These are phyloP conservation scores for Trametes hirsuta DNA, from an alignment of 1,284 basidiomycete genomes.

Conservation along the genomic window DNA sequence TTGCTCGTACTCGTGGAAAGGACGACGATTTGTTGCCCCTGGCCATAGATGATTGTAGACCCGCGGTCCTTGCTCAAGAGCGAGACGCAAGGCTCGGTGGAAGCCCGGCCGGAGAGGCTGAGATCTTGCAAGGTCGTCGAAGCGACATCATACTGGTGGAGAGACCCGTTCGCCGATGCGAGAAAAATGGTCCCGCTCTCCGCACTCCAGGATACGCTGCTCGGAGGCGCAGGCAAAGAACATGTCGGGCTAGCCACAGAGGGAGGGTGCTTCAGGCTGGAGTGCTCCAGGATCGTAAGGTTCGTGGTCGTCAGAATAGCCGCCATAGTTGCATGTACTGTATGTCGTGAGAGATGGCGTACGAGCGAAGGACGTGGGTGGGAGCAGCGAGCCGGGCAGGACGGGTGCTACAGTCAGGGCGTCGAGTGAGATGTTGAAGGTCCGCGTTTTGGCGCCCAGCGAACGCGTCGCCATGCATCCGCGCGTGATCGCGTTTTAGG, in stretches of 20 bases:
- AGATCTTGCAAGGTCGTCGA: conserved; percentile 43
- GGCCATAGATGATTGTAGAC: conserved; percentile 49
- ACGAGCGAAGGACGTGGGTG: not conserved
- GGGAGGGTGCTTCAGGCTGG: conserved; percentile 47
- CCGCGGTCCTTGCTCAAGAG: conserved; percentile 51
- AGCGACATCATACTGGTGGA: conserved; percentile 55
- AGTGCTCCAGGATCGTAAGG: conserved; percentile 46
- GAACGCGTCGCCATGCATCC: not conserved
- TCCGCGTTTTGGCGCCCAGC: not conserved
- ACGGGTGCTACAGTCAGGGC: not conserved
- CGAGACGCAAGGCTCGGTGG: conserved; percentile 38
- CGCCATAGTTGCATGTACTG: conserved; percentile 24
- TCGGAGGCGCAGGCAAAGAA: conserved; percentile 44
- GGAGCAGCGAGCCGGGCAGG: not conserved
- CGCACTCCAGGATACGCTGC: conserved; percentile 53
- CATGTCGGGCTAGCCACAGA: conserved; percentile 40
- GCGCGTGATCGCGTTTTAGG: conserved; percentile 20
- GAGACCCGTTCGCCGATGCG: conserved; percentile 41
- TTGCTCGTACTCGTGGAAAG: conserved; percentile 60
- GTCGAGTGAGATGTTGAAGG: not conserved
- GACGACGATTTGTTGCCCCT: conserved; percentile 57
- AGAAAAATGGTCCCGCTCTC: conserved; percentile 59
- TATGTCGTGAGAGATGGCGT: not conserved
- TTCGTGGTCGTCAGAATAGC: conserved; percentile 26
- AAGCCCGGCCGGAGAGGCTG: conserved; percentile 36